Conservation (phyloP, 257 asterid genomes). For the Solanum rostratum region DNA sequence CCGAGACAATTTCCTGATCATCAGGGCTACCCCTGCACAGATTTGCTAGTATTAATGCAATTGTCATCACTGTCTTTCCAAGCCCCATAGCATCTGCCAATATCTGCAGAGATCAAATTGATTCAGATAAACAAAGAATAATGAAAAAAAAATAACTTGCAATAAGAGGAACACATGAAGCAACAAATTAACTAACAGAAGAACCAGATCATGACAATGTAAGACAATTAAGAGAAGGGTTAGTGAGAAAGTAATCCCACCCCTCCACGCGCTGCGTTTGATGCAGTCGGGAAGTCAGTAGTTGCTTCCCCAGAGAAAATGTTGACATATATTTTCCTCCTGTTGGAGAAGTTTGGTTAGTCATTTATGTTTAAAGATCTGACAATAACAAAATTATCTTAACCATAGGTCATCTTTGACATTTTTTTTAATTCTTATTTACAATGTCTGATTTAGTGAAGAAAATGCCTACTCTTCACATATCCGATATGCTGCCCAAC, state of each 20-base stretch:
- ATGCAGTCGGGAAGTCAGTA: conserved; percentile 54
- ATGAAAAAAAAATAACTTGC: not conserved
- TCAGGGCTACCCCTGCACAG: conserved; percentile 42
- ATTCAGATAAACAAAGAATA: not conserved
- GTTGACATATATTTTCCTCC: conserved; percentile 75
- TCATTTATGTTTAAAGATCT: not conserved
- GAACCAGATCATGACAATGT: not conserved
- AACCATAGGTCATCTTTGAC: not conserved
- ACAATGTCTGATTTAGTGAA: not conserved
- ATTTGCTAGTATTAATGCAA: conserved; percentile 58
- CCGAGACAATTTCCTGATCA: conserved; percentile 12
- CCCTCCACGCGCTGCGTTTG: conserved; percentile 70
- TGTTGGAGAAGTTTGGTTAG: conserved; percentile 15
- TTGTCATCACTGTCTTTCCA: conserved; percentile 91
- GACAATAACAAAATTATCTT: not conserved
- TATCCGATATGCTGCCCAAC: conserved; percentile 80
- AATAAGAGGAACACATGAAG: not conserved
- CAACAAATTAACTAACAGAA: not conserved
- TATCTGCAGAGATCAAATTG: conserved; percentile 30
- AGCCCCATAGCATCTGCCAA: conserved; percentile 95
- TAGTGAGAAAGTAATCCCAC: conserved; percentile 16
- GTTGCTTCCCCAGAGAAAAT: conserved; percentile 81
- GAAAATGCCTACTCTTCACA: conserved; percentile 54
- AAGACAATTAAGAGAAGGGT: not conserved
- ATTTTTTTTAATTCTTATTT: not conserved